These are phyloP conservation scores for Copromyces sp. DNA, from an alignment of 495 filamentous ascomycete genomes.

Conservation along the genomic window DNA sequence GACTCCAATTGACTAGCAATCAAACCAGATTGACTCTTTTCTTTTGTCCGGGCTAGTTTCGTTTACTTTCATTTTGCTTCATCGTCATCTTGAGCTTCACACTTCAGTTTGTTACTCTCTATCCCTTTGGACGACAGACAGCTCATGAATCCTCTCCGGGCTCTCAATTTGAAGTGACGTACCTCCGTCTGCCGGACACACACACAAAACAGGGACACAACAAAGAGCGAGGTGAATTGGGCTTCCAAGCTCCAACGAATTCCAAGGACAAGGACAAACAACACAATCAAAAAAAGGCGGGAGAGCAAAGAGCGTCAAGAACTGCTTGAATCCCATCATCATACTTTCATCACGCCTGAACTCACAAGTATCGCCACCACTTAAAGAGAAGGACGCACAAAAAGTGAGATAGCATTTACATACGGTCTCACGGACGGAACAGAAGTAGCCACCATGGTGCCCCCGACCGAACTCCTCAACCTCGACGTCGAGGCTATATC, in stretches of 20 bases:
- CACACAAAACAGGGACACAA: not conserved
- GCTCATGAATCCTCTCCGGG: not conserved
- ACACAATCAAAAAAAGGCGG: not conserved
- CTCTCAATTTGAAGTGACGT: not conserved
- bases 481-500: conserved; percentile 80
- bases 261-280: not conserved
- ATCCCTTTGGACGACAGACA: not conserved
- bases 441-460: conserved; percentile 46
- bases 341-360: not conserved
- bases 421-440: not conserved
- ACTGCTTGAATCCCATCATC: not conserved
- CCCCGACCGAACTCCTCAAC: conserved; percentile 52
- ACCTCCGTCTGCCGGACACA: not conserved
- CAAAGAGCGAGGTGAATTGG: not conserved
- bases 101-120: not conserved
- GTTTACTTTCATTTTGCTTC: not conserved
- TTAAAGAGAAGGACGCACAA: not conserved
- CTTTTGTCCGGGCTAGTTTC: not conserved
- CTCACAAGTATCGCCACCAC: not conserved
- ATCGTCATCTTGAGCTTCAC: not conserved
- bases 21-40: not conserved
- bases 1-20: not conserved
- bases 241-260: not conserved
- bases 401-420: not conserved
- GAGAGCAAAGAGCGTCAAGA: not conserved